Evolutionary conservation across 345 rosid genomes (phyloP).

Genomic region (Hibiscus mutabilis): DNA sequence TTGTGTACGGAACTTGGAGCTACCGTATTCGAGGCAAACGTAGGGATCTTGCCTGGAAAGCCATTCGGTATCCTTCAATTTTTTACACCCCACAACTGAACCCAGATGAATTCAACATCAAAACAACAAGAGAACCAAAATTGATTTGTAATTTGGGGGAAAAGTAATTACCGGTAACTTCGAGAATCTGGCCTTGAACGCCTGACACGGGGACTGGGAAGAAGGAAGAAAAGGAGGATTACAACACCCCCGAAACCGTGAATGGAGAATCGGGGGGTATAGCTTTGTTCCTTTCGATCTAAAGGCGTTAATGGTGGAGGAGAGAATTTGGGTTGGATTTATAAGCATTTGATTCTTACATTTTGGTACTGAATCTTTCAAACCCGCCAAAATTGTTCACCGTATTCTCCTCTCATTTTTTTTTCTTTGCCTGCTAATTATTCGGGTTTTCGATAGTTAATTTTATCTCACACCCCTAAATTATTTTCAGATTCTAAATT

Average conservation of each 20-base stretch:
- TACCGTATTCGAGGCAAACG: conserved; percentile 50
- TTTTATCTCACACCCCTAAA: too few relatives aligned
- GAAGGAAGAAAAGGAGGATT: not conserved
- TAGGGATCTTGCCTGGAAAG: conserved; percentile 66
- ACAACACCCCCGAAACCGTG: not conserved
- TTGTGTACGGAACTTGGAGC: conserved; percentile 41
- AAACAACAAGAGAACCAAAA: too few relatives aligned
- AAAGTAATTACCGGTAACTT: conserved; percentile 34
- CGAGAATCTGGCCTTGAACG: conserved; percentile 50
- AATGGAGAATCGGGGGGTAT: not conserved
- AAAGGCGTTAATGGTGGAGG: not conserved
- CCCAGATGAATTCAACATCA: not conserved
- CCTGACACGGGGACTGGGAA: conserved; percentile 27
- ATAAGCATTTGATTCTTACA: not conserved
- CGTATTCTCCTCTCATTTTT: not conserved
- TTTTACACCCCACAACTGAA: conserved; percentile 54
- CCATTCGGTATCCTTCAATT: conserved; percentile 73
- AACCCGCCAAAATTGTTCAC: not conserved
- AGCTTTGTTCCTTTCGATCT: not conserved
- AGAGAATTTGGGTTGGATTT: not conserved
- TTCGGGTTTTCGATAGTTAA: too few relatives aligned
- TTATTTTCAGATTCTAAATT: too few relatives aligned
- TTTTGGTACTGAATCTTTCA: not conserved
- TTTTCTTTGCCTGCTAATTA: too few relatives aligned
- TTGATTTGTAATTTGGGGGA: too few relatives aligned